Base-by-base conservation (phyloP, 2,329 filamentous ascomycete genomes). In the Zymoseptoria ardabiliae region DNA sequence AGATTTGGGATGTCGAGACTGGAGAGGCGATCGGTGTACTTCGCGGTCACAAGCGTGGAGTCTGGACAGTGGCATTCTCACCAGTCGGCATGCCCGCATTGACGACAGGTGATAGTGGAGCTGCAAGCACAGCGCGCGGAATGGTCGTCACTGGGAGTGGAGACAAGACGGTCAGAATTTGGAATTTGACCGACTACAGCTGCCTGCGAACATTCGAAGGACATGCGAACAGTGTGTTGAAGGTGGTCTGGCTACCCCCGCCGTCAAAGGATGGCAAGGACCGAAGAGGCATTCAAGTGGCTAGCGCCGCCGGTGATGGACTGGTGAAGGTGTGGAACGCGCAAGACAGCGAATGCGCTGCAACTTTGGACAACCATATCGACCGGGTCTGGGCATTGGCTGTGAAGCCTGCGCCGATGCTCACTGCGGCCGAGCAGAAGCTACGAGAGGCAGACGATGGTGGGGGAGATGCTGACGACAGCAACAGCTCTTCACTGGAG, bases 251-350 rank as follows among this genome's bases (percentile, higher is more conserved):
- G 94, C 80, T 99, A 4, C 82, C 83, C 1, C 77, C 81, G 55
- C 75, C 69, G 4, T 63, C 73, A 30, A 71, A 71, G 53, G 68
- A 70, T n/a, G 71, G 73, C 9, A 69, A 72, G 54, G 65, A 51
- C 75, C 87, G 84, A 71, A 82, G 82, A 63, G 82, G 83, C 22
- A 79, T 90, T 0, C 85, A 89, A 60, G 84, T 97, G 59, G 91
- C 89, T 35, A 95, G 89, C 65, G 92, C 94, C 13, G 94, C 90
- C 48, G 92, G 91, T 60, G 95, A 99, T 74, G 94, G 94, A 1
- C 82, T 99, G 3, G 91, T 99, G 60, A 99, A 97, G 76, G 85
- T 99, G 30, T 99, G 94, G 94, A 90, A 96, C 67, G 88, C 89
- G 11, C 88, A 88, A 70, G 86, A 83, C 1, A 91, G 92, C 53